Percentiles rank a stretch among this genome's conserved stretches.
These are phyloP conservation scores for Psilocybe cyanescens DNA, from an alignment of 768 basidiomycete species.

Conservation along the genomic window DNA sequence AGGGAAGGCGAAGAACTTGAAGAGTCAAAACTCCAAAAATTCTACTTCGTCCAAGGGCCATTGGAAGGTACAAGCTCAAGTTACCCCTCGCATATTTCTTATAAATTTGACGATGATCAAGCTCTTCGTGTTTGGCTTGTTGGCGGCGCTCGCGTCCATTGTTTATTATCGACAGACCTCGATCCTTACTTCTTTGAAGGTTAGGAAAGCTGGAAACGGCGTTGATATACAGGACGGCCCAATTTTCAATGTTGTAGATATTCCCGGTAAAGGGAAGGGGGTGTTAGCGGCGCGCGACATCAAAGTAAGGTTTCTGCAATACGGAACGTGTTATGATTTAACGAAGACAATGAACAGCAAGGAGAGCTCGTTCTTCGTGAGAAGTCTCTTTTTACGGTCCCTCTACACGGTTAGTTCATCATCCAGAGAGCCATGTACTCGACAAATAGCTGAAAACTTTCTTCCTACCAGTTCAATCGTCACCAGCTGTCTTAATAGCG, in stretches of 20 bases:
- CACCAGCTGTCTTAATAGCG: slow-evolving; percentile 49
- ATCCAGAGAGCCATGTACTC: background rate
- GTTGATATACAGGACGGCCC: background rate
- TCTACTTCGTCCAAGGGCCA: background rate
- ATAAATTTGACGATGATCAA: background rate
- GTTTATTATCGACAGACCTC: background rate
- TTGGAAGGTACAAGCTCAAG: background rate
- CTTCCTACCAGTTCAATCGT: slow-evolving; percentile 39
- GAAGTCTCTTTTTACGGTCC: slow-evolving; percentile 58
- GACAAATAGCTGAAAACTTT: background rate
- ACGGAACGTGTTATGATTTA: background rate
- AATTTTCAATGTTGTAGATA: slow-evolving; percentile 39
- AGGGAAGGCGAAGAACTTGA: background rate
- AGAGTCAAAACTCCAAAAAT: background rate
- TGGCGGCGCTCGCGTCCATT: background rate
- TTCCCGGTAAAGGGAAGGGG: slow-evolving; percentile 61
- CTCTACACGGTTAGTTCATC: slow-evolving; percentile 44
- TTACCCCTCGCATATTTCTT: background rate
- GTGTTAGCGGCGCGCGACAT: slow-evolving; percentile 56
- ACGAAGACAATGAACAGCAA: slow-evolving; percentile 39
- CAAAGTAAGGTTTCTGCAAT: slow-evolving; percentile 32
- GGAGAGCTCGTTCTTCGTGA: slow-evolving; percentile 64
- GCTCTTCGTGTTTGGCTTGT: background rate
- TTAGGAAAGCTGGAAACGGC: background rate
- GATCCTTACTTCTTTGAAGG: background rate